Base-by-base conservation (phyloP, 352 stramenopile genomes). In the Phytophthora colocasiae region DNA sequence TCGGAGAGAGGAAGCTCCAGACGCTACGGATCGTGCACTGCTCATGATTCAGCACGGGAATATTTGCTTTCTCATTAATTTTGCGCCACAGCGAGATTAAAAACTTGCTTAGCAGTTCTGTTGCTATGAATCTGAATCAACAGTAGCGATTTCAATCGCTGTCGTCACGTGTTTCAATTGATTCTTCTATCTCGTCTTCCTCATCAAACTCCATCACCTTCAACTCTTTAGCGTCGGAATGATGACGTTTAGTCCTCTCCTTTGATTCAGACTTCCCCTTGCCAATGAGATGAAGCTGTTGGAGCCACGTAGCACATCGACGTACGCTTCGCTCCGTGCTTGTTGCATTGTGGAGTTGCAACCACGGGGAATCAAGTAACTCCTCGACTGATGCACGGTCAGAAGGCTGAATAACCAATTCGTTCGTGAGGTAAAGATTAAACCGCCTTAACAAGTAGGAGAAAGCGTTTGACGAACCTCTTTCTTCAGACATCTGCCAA, bases 401-500 rank as follows among this genome's bases (percentile, higher is more conserved):
- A 17, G 77, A 70, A 32, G 82, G 80, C 84, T 92, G 41, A 27
- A 27, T 2, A 50, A 63, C 29, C 17, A 43, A 14, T 61, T 12
- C 62, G 24, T 47, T 7, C 38, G 0, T 3, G 14, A 41, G 19
- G 34, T 26, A 17, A 22, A 48, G 8, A 11, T 34, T 27, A 27
- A 24, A 56, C 12, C 32, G 22, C 7, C 47, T 15, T 19, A 8
- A 22, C 22, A 22, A 22, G 22, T 22, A 22, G 22, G 22, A 19
- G 19, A 22, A 22, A 4, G 26, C 10, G 8, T 7, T 17, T 17
- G 29, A 53, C 69, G 32, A 71, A 93, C 84, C 38, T 90, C 71
- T 76, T 92, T 91, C 51, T 82, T 75, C 11, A 92, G 50, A 52
- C 85, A 91, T n/a, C 63, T 60, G 24, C 66, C 66, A 49, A 93